Base-by-base conservation (phyloP, 352 stramenopile species). In the Phytopythium chamaehyphon region DNA sequence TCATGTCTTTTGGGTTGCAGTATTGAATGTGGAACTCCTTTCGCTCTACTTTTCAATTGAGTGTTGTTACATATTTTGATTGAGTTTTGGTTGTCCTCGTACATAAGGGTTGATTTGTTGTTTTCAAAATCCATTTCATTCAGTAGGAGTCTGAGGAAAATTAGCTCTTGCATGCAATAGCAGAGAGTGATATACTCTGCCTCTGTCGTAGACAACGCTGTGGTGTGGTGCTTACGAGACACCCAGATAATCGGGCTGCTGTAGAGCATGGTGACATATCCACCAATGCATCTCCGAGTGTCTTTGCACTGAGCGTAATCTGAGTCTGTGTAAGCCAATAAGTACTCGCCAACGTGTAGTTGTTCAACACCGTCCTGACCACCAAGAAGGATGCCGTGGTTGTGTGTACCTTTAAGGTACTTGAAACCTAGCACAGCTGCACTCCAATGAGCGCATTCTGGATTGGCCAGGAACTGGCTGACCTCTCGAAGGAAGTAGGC, bases 11-110 rank as follows among this genome's bases (percentile, higher is more conserved):
- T 14, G 56, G 68, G 28, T 52, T 59, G 45, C 50, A 72, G 24
- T 72, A 72, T 1, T 28, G 6, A 26, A 66, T 48, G 1, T 7
- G n/a, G 8, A 72, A 65, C 23, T 58, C 46, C 14, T 58, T 48
- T 24, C 49, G 33, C 24, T 70, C 57, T 1, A 64, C 47, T 47
- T 69, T 66, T 15, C 6, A 65, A 38, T 36, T 65, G 53, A n/a
- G 53, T 51, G 39, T 68, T 70, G 38, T 64, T 68, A 0, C 47
- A 44, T 0, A 70, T 47, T 42, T 70, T 58, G 36, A 76, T 76
- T 23, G 42, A 64, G 24, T 60, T 68, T 40, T 76, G 56, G 19
- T 76, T 72, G 42, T 76, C 62, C 38, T 76, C 59, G 11, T 54
- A 40, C 31, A 70, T 51, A 7, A 31, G 55, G 28, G 54, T 66